Percentiles rank a stretch among this genome's conserved stretches.
phyloP scores from a whole-genome alignment of 805 yeast species.

The Ogataea paraovalis region DNA sequence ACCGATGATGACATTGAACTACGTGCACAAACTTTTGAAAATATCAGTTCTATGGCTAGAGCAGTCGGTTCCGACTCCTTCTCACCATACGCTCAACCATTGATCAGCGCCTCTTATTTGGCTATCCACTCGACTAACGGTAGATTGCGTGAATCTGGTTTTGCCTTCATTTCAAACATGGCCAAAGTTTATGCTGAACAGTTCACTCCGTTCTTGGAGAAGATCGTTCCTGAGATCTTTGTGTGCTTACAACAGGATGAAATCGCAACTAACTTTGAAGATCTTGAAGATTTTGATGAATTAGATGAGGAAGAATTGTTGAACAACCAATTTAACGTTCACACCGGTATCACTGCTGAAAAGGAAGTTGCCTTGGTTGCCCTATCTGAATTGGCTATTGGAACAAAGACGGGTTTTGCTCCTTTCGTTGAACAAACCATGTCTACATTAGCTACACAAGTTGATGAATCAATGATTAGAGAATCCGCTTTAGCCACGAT shows the following conservation, averaged over 20 bases:
- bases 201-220: slow-evolving; percentile 79
- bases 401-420: slow-evolving; percentile 77
- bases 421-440: slow-evolving; percentile 71
- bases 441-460: slow-evolving; percentile 61
- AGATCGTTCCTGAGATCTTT: slow-evolving; percentile 79
- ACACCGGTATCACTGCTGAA: slow-evolving; percentile 93
- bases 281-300: slow-evolving; percentile 42
- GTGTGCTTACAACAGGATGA: slow-evolving; percentile 85
- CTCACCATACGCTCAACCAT: slow-evolving; percentile 78
- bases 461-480: slow-evolving; percentile 85
- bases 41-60: slow-evolving; percentile 89
- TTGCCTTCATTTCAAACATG: slow-evolving; percentile 87
- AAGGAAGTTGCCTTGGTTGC: slow-evolving; percentile 95
- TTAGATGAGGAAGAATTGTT: slow-evolving; percentile 55
- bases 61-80: slow-evolving; percentile 94
- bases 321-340: slow-evolving; percentile 74
- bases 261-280: slow-evolving; percentile 59
- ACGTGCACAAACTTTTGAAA: slow-evolving; percentile 88
- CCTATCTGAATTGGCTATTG: slow-evolving; percentile 79
- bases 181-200: slow-evolving; percentile 93
- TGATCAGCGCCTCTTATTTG: slow-evolving; percentile 81
- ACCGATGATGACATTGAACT: slow-evolving; percentile 87
- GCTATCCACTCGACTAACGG: slow-evolving; percentile 75
- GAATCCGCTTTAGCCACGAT: slow-evolving; percentile 78
- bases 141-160: slow-evolving; percentile 91